Evolutionary conservation across 768 basidiomycete species (phyloP), one percentile per base, ranked within the genome.

Genomic region (Naematelia encephala): DNA sequence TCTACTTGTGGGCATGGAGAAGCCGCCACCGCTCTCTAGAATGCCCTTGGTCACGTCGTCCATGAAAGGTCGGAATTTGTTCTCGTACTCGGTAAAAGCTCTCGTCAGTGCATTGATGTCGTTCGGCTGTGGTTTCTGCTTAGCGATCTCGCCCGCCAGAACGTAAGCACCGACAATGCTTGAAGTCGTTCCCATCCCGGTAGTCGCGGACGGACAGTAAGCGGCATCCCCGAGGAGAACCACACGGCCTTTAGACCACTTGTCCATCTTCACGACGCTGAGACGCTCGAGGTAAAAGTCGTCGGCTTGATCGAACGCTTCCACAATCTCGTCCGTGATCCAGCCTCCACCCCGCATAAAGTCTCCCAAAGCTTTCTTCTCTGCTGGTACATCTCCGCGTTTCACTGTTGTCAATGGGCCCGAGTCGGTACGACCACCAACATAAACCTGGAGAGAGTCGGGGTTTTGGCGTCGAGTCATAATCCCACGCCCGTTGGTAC

Each of bases 191-290:
- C 73, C 73, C 54, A 59, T 62, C n/a, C 73, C 73, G 8, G 65
- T 63, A 26, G 69, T 26, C 0, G 69, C 67, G 4, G 70, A 54
- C 3, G 72, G 63, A 25, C 56, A 59, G 52, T 56, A 65, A 1
- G 62, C 74, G 0, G 72, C 63, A 47, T 75, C 70, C 2, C 74
- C 74, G 16, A 72, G 14, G 47, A 63, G 50, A 10, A 66, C 70
- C 3, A 72, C 57, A 1, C 68, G 45, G 16, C 60, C 59, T 2
- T 43, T 23, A 5, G 26, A 60, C 61, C 63, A 69, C 8, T 23
- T 16, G 3, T 44, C 25, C 19, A 61, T 21, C 25, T 58, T 58
- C 50, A 72, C 58, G 45, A 65, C 66, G 19, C 51, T 27, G 1
- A 66, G 42, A 1, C 47, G 39, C 5, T 69, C 59, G 51, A 63